Evolutionary conservation across 805 yeast genomes (phyloP).

Genomic region (Vanderwaltozyma tropicalis): DNA sequence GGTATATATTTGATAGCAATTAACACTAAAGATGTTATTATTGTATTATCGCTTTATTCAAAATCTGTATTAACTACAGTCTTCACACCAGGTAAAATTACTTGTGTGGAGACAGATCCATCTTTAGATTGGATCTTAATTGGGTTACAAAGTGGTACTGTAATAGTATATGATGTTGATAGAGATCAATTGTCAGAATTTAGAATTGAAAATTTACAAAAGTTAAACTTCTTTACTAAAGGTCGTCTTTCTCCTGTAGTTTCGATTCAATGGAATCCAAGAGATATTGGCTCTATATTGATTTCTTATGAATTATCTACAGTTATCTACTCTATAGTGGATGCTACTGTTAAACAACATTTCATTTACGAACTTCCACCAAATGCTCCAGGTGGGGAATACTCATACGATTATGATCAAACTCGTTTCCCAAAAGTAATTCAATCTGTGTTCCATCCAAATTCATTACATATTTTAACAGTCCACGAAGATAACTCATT

Average conservation of each 20-base stretch:
- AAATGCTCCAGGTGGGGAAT: constrained; percentile 65
- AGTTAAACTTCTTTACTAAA: constrained; percentile 41
- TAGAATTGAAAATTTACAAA: constrained; percentile 63
- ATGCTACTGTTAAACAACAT: constrained; percentile 44
- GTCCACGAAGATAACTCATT: constrained; percentile 74
- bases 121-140: constrained; percentile 76
- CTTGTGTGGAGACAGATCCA: constrained; percentile 71
- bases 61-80: constrained; percentile 50
- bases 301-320: constrained; percentile 65
- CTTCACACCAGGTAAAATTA: constrained; percentile 54
- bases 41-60: constrained; percentile 59
- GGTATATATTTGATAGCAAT: constrained; percentile 74
- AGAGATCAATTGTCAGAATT: constrained; percentile 56
- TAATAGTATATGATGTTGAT: constrained; percentile 71
- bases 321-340: constrained; percentile 55
- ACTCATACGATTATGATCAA: constrained; percentile 17
- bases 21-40: constrained; percentile 49
- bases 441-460: constrained; percentile 79
- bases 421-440: constrained; percentile 33
- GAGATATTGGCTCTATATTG: constrained; percentile 72
- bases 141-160: constrained; percentile 69
- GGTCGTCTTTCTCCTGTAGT: constrained; percentile 54
- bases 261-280: constrained; percentile 70
- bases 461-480: constrained; percentile 75
- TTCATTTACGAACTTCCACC: constrained; percentile 55